A percentile compares a stretch with the other conserved stretches of the same genome.
phyloP scores from a whole-genome alignment of 208 protist genomes.

The Porcisia deanei region DNA sequence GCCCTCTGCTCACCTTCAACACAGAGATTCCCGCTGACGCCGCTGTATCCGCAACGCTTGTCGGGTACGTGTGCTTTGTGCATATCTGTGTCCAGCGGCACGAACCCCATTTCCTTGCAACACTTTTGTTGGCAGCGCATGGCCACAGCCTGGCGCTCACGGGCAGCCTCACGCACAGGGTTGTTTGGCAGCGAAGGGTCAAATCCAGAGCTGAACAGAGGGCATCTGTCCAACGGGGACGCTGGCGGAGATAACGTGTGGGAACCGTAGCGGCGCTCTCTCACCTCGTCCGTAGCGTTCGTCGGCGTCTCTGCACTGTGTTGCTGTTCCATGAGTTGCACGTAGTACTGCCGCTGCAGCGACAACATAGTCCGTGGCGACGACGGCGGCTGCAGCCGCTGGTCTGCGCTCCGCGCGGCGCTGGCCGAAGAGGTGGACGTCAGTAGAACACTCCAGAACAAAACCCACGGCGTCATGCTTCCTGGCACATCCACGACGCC shows the following conservation, averaged over 20 bases:
- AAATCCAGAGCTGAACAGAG: background rate
- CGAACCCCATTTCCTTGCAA: background rate
- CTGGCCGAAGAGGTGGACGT: background rate
- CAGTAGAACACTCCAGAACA: slow-evolving; percentile 13
- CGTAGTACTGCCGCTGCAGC: slow-evolving; percentile 32
- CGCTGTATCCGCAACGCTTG: background rate
- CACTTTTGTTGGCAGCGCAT: background rate
- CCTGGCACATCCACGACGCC: slow-evolving; percentile 41
- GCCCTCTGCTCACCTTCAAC: background rate
- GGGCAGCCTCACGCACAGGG: slow-evolving; percentile 22
- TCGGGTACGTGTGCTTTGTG: background rate
- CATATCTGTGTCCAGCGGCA: slow-evolving; percentile 26
- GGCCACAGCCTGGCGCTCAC: slow-evolving; percentile 15
- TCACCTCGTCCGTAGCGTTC: background rate
- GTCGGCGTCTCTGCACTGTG: background rate
- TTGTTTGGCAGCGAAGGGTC: background rate
- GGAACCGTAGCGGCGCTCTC: background rate
- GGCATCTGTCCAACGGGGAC: background rate
- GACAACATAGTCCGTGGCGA: slow-evolving; percentile 4
- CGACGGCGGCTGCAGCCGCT: background rate
- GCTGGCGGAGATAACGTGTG: background rate
- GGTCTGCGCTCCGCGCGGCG: background rate
- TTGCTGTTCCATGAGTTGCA: slow-evolving; percentile 14
- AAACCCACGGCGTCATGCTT: slow-evolving; percentile 38
- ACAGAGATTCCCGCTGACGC: background rate